Percentiles rank a stretch among this genome's conserved stretches.
These are phyloP conservation scores for Wickerhamiella bombiphila DNA, from an alignment of 805 yeast species.

Conservation along the genomic window DNA sequence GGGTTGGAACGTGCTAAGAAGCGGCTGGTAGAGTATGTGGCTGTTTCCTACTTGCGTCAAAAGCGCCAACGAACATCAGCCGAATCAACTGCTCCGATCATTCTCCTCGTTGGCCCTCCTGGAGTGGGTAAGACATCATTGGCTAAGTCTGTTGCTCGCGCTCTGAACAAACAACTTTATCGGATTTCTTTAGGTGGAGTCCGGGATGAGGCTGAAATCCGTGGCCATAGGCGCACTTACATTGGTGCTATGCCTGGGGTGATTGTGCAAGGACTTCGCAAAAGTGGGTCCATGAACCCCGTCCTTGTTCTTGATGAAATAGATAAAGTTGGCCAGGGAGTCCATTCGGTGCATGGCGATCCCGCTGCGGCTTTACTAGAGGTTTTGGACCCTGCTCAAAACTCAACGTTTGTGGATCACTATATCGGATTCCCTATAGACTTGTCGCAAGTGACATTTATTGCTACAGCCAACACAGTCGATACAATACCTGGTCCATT, in stretches of 20 bases:
- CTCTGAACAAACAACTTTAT: conserved; percentile 61
- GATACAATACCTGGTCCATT: conserved; percentile 60
- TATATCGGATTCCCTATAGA: conserved; percentile 78
- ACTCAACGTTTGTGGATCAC: conserved; percentile 60
- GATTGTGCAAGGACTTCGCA: conserved; percentile 59
- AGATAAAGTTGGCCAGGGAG: conserved; percentile 54
- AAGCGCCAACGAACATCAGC: conserved; percentile 3
- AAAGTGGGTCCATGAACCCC: conserved; percentile 66
- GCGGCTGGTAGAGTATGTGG: conserved; percentile 62
- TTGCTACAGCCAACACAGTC: conserved; percentile 76
- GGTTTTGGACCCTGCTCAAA: conserved; percentile 84
- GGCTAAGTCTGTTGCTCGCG: conserved; percentile 65
- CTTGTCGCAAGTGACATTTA: conserved; percentile 61
- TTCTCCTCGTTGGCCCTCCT: conserved; percentile 80
- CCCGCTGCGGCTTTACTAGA: conserved; percentile 83
- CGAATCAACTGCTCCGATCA: conserved; percentile 40
- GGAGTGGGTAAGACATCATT: conserved; percentile 87
- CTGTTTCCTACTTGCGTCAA: conserved; percentile 50
- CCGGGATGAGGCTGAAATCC: conserved; percentile 74
- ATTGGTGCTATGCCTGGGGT: conserved; percentile 89
- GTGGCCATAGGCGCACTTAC: conserved; percentile 84
- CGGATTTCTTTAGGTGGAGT: conserved; percentile 77
- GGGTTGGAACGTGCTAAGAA: conserved; percentile 63
- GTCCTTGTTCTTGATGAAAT: conserved; percentile 73
- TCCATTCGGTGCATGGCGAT: conserved; percentile 51